Percentiles rank a stretch among this genome's conserved stretches.
These are phyloP conservation scores for Dactylellina parvicollis DNA, from an alignment of 2,329 filamentous ascomycete genomes.

Conservation along the genomic window DNA sequence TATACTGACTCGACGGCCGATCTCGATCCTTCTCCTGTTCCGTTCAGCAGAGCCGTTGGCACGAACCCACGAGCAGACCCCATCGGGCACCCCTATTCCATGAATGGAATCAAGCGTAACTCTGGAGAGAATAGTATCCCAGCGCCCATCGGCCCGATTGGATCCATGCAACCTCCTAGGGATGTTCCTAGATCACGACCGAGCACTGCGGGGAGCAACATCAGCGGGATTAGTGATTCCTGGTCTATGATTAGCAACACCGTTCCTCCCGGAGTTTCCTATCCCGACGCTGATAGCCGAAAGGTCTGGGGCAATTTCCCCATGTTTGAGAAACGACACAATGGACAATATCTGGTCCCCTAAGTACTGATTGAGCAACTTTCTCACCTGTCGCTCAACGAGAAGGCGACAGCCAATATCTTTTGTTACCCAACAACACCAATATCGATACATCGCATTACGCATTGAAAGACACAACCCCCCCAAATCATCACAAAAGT, in stretches of 20 bases:
- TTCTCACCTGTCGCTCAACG: neutral
- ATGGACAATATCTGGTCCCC: constrained; percentile 46
- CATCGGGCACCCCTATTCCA: constrained; percentile 46
- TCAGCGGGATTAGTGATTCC: constrained; percentile 51
- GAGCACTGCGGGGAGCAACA: constrained; percentile 48
- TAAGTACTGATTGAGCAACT: neutral
- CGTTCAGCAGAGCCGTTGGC: constrained; percentile 47
- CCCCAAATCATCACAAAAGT: constrained; percentile 46
- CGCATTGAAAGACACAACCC: constrained; percentile 37
- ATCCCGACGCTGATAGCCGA: constrained; percentile 44
- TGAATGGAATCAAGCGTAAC: constrained; percentile 46
- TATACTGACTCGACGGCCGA: constrained; percentile 47
- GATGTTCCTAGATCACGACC: constrained; percentile 46
- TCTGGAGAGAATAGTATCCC: constrained; percentile 40
- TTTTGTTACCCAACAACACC: neutral
- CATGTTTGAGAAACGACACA: constrained; percentile 49
- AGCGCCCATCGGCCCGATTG: constrained; percentile 37
- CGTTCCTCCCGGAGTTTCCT: constrained; percentile 39
- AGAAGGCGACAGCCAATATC: constrained; percentile 15
- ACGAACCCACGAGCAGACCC: constrained; percentile 45
- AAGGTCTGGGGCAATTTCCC: constrained; percentile 50
- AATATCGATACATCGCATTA: constrained; percentile 28
- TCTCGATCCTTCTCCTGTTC: constrained; percentile 40
- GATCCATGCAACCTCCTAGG: constrained; percentile 41
- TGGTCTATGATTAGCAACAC: constrained; percentile 54